These are phyloP conservation scores for Trichoderma lentiforme DNA, from an alignment of 2,329 filamentous ascomycete species.

Conservation along the genomic window DNA sequence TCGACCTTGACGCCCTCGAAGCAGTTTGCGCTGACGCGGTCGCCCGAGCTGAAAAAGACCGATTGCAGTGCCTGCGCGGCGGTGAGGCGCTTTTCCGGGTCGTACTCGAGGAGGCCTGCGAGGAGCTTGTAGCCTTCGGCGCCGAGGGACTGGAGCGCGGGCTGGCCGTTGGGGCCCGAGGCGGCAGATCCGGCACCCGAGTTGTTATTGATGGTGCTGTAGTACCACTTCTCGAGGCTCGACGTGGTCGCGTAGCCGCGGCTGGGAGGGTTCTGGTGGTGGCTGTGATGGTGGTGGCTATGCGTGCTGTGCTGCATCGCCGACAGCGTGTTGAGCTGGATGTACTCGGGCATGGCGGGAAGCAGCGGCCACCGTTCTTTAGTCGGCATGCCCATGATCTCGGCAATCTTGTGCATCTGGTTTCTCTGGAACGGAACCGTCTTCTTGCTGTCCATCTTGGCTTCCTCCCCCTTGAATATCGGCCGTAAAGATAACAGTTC, in stretches of 20 bases:
- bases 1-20: conserved; percentile 87
- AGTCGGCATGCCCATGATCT: conserved; percentile 87
- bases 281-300: conserved; percentile 43
- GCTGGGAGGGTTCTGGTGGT: conserved; percentile 39
- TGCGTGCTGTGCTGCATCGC: conserved; percentile 46
- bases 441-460: conserved; percentile 98
- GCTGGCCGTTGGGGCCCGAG: conserved; percentile 23
- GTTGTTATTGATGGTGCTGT: conserved; percentile 62
- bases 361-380: conserved; percentile 88
- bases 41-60: conserved; percentile 77
- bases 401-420: conserved; percentile 98
- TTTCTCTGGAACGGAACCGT: conserved; percentile 95
- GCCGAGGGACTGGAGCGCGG: conserved; percentile 59
- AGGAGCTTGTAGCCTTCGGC: conserved; percentile 79
- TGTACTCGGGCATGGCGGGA: conserved; percentile 80
- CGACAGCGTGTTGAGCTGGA: conserved; percentile 59
- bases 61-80: conserved; percentile 87
- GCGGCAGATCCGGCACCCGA: conserved; percentile 30
- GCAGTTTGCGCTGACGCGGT: conserved; percentile 74
- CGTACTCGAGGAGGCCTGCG: conserved; percentile 82
- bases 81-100: conserved; percentile 82
- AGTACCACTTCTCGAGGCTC: conserved; percentile 77
- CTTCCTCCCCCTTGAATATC: conserved; percentile 98
- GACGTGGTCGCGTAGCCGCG: conserved; percentile 35
- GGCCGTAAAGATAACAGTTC: conserved; percentile 85